Base-by-base conservation (phyloP, 139 green algal species). In the Desmodesmus armatus region DNA sequence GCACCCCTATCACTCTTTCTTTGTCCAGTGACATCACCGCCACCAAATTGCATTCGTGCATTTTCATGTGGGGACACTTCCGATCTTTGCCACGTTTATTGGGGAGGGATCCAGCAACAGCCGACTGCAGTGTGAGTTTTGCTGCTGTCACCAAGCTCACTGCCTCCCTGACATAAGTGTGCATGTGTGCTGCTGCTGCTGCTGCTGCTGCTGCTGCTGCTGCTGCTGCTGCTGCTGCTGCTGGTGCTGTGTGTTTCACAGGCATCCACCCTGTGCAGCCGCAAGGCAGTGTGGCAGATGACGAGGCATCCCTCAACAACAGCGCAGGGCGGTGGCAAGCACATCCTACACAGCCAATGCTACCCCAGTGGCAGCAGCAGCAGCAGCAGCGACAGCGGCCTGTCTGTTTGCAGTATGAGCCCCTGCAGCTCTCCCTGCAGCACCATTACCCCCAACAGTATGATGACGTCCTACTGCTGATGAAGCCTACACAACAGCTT, bases 311-410 rank as follows among this genome's bases (percentile, higher is more conserved):
- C 6, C 47, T 44, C 35, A 29, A 49, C 3, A 6, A 21, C 6
- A 1, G 19, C 35, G 2, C 2, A 53, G 6, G 15, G 3, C 5
- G 37, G 31, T 2, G 35, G 23, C 2, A 37, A 1, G 19, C 27
- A 15, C 35, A 75, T 33, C 35, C 49, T 23, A 21, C 31, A 35
- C 67, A 75, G 9, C 23, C 19, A 15, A 4, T 19, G 31, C 23
- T 51, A 7, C 31, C 43, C 6, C 65, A n/a, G 65, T 33, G 27
- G 65, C 65, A 74, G 67, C 67, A 75, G 67, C 67, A 75, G 67
- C 67, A 75, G 67, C 67, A 75, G 67, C 67, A 75, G 67, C 67
- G 49, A 29, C 25, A 72, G 31, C 49, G 31, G 41, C 11, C 7
- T 23, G 41, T 13, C 15, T 11, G 70, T 7, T 17, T 55, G 29